phyloP scores from a whole-genome alignment of 169 alveolate genomes.

The Plasmodium vivax region DNA sequence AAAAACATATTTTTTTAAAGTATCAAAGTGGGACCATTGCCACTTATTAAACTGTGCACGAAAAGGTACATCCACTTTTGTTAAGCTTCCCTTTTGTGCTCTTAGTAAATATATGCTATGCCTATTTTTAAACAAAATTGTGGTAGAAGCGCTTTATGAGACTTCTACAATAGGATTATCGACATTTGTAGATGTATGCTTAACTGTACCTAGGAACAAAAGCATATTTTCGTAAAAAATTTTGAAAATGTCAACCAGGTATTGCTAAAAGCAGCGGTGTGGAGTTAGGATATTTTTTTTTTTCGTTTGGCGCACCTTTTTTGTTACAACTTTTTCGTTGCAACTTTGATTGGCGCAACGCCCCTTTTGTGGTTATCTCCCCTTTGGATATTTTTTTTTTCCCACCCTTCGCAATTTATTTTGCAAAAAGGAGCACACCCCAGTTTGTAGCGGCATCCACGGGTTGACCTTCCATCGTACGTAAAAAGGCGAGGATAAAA shows the following conservation, averaged over 20 bases:
- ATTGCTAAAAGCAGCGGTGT: not conserved
- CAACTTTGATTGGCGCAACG: not conserved
- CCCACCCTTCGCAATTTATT: not conserved
- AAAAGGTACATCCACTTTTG: not conserved
- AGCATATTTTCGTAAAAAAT: not conserved
- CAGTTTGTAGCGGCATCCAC: not conserved
- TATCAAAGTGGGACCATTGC: not conserved
- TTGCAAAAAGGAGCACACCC: not conserved
- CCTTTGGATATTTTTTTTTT: not conserved
- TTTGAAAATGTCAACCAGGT: not conserved
- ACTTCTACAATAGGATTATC: constrained; percentile 1
- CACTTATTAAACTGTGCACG: not conserved
- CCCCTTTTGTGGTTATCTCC: not conserved
- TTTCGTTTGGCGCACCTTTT: not conserved
- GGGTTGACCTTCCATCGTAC: not conserved
- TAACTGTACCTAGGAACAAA: not conserved
- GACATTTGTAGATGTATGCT: not conserved
- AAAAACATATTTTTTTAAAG: too few relatives aligned
- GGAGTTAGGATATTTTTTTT: not conserved
- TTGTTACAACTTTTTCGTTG: not conserved
- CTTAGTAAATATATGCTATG: not conserved
- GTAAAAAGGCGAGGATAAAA: not conserved
- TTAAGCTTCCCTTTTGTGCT: not conserved
- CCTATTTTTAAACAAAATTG: not conserved
- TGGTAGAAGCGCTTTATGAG: constrained; percentile 3